Evolutionary conservation across 805 yeast species (phyloP).

Genomic region (Brettanomyces bruxellensis): DNA sequence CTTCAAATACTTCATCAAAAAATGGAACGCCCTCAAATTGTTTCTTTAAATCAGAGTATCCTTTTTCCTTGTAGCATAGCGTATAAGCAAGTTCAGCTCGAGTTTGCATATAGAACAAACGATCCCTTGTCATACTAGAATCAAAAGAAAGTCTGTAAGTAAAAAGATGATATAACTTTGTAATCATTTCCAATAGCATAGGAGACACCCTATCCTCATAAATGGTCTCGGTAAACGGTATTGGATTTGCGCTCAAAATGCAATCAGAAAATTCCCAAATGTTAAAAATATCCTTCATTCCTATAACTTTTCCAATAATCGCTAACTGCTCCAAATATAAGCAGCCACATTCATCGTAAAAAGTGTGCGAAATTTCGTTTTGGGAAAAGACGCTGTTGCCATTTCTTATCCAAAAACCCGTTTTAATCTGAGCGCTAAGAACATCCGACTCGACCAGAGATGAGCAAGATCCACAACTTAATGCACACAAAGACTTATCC

Average conservation of each 20-base stretch:
- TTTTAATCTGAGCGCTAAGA: conserved; percentile 48
- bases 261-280: conserved; percentile 46
- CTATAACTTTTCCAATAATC: conserved; percentile 25
- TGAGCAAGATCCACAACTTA: not conserved
- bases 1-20: conserved; percentile 45
- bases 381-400: conserved; percentile 34
- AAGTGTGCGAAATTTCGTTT: conserved; percentile 9
- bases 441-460: conserved; percentile 51
- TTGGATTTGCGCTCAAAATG: conserved; percentile 4
- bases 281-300: conserved; percentile 32
- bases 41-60: conserved; percentile 40
- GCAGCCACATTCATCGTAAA: conserved; percentile 28
- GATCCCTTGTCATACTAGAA: conserved; percentile 8
- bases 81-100: conserved; percentile 38
- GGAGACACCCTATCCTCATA: conserved; percentile 41
- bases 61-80: conserved; percentile 41
- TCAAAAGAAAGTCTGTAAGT: conserved; percentile 23
- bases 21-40: conserved; percentile 22
- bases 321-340: conserved; percentile 38
- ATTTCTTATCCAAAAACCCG: conserved; percentile 69
- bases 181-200: conserved; percentile 33
- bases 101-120: conserved; percentile 15
- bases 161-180: conserved; percentile 36
- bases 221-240: conserved; percentile 23
- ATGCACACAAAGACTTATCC: not conserved